Conservation (phyloP, 2,329 filamentous ascomycete species). For the Fusarium newnesense region DNA sequence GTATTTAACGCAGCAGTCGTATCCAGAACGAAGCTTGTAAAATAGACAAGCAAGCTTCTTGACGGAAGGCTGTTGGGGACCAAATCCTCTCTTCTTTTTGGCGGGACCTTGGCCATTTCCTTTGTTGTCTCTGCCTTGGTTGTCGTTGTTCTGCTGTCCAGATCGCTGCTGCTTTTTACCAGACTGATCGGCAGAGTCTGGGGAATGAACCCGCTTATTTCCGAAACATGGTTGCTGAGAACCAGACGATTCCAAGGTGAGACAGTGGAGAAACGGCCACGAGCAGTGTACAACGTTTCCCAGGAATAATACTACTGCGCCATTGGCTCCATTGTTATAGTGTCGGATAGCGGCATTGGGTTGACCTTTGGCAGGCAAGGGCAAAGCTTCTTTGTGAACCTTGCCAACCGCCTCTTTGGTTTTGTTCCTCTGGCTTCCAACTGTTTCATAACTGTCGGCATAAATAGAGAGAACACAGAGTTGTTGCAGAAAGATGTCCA, state of each 20-base stretch:
- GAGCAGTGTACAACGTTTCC: rapidly evolving
- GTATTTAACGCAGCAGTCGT: not conserved
- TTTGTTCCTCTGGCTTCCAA: rapidly evolving
- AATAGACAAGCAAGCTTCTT: not conserved
- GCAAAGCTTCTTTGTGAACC: rapidly evolving
- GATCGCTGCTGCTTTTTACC: rapidly evolving
- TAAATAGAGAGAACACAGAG: rapidly evolving
- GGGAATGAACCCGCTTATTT: not conserved
- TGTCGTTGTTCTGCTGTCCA: rapidly evolving
- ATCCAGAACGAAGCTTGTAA: not conserved
- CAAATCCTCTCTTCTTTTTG: rapidly evolving
- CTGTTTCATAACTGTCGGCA: not conserved
- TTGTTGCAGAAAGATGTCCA: rapidly evolving
- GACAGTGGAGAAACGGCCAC: not conserved
- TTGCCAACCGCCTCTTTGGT: rapidly evolving
- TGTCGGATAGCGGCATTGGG: not conserved
- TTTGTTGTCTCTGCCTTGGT: rapidly evolving
- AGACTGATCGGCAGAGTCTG: not conserved
- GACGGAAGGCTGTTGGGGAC: rapidly evolving
- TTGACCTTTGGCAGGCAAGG: rapidly evolving
- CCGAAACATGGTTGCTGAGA: not conserved
- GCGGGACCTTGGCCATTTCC: not conserved
- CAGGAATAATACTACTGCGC: rapidly evolving
- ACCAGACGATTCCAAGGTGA: rapidly evolving
- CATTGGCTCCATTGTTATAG: rapidly evolving